Conservation (phyloP, 805 yeast species). For the Yarrowia deformans region DNA sequence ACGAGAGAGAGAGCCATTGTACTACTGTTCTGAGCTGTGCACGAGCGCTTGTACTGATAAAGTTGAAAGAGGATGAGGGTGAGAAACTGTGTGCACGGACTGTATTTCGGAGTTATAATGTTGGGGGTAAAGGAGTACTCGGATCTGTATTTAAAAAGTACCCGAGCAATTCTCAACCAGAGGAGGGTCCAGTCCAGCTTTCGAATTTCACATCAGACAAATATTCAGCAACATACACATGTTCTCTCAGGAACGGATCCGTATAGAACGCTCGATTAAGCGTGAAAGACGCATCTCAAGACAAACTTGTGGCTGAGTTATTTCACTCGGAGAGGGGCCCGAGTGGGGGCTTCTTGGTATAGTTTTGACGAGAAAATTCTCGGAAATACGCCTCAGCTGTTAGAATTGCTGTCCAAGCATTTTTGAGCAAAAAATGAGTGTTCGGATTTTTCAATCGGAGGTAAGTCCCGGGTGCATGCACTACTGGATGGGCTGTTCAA, state of each 20-base stretch:
- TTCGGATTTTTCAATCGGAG: neutral
- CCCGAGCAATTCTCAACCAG: neutral
- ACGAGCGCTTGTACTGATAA: neutral
- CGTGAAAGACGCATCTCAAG: conserved; percentile 18
- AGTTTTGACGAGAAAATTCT: conserved; percentile 7
- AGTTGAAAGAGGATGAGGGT: neutral
- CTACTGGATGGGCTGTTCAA: neutral
- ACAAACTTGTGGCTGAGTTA: conserved; percentile 6
- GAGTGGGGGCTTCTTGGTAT: neutral
- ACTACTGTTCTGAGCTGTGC: no score
- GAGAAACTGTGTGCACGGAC: neutral
- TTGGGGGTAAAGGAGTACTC: neutral
- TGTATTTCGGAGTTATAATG: conserved; percentile 1
- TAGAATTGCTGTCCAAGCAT: neutral
- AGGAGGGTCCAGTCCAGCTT: neutral
- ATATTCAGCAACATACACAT: neutral
- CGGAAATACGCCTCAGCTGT: neutral
- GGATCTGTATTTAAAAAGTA: no score
- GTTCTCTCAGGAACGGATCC: neutral
- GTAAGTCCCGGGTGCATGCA: neutral
- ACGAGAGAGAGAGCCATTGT: neutral
- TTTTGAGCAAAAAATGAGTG: neutral
- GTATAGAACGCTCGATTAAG: neutral
- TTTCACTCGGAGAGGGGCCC: conserved; percentile 3
- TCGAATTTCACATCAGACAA: neutral